These are phyloP conservation scores for Colletotrichum caudatum DNA, from an alignment of 2,329 filamentous ascomycete species.

Conservation along the genomic window DNA sequence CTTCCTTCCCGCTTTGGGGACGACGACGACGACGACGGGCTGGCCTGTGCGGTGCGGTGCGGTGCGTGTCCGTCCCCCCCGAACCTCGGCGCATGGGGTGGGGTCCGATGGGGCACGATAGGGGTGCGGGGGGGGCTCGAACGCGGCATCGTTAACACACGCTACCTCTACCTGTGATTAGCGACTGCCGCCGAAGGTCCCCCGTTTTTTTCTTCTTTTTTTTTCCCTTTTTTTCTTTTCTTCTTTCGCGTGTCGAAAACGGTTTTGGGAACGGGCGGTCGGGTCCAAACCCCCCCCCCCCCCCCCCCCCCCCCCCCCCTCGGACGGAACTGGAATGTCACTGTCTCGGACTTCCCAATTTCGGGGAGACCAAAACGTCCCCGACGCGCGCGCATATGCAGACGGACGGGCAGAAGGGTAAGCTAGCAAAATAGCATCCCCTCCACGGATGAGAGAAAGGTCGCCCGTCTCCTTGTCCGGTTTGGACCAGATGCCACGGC, in stretches of 20 bases:
- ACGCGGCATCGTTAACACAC: slow-evolving; percentile 14
- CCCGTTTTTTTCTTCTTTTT: not conserved
- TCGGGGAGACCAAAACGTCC: not conserved
- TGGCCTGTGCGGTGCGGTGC: slow-evolving; percentile 18
- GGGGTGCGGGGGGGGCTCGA: not conserved
- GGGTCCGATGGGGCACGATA: slow-evolving; percentile 21
- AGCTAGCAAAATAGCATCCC: not conserved
- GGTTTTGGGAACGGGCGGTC: not conserved
- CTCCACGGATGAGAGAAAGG: not conserved
- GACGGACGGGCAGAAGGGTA: not conserved
- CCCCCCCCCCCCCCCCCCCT: too few species aligned
- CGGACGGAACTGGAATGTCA: slow-evolving; percentile 21
- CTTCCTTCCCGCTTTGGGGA: slow-evolving; percentile 18
- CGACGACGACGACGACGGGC: not conserved
- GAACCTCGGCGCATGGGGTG: slow-evolving; percentile 5
- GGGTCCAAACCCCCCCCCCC: too few species aligned
- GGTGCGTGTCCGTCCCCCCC: not conserved
- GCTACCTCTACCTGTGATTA: slow-evolving; percentile 21
- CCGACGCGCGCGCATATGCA: not conserved
- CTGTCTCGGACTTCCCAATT: slow-evolving; percentile 36
- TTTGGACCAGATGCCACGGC: not conserved
- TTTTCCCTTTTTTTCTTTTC: not conserved
- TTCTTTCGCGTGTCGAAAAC: not conserved
- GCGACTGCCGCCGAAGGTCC: not conserved
- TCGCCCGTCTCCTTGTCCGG: not conserved